These are phyloP conservation scores for Paradendryphiella salina DNA, from an alignment of 2,329 filamentous ascomycete species.

Conservation along the genomic window DNA sequence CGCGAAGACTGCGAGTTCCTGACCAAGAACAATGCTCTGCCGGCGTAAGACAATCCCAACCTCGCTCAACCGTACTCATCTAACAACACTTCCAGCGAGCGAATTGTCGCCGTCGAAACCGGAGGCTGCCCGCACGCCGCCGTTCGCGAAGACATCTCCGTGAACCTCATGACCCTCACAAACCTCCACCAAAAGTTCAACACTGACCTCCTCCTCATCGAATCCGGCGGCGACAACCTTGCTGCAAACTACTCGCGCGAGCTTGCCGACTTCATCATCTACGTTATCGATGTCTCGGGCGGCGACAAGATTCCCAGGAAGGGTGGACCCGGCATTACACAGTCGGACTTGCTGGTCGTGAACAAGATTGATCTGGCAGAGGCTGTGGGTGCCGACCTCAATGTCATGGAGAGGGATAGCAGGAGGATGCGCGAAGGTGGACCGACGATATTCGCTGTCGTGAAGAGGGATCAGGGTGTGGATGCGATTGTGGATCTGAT, in stretches of 20 bases:
- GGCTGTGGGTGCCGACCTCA: constrained; percentile 84
- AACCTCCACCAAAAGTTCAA: constrained; percentile 79
- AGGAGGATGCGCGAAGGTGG: constrained; percentile 93
- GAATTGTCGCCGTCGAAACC: constrained; percentile 95
- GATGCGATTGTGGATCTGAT: constrained; percentile 87
- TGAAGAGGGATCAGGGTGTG: constrained; percentile 88
- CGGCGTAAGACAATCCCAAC: constrained; percentile 53
- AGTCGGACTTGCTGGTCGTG: constrained; percentile 88
- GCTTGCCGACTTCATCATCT: constrained; percentile 96
- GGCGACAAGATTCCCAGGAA: constrained; percentile 97
- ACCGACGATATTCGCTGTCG: constrained; percentile 92
- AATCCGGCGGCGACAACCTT: constrained; percentile 93
- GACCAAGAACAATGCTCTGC: constrained; percentile 80
- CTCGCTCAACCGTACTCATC: neutral
- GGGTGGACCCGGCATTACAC: constrained; percentile 94
- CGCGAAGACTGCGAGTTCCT: constrained; percentile 97
- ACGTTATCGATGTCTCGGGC: constrained; percentile 95
- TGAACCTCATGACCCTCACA: constrained; percentile 90
- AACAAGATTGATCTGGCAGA: constrained; percentile 97
- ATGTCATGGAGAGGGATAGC: constrained; percentile 92
- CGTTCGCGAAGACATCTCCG: constrained; percentile 93
- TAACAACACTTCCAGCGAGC: constrained; percentile 47
- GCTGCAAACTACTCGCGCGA: constrained; percentile 96
- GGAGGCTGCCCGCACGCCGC: constrained; percentile 96
- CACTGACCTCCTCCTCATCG: constrained; percentile 87